Evolutionary conservation across 2,329 filamentous ascomycete species (phyloP).

Genomic region (Metarhizium humberi): DNA sequence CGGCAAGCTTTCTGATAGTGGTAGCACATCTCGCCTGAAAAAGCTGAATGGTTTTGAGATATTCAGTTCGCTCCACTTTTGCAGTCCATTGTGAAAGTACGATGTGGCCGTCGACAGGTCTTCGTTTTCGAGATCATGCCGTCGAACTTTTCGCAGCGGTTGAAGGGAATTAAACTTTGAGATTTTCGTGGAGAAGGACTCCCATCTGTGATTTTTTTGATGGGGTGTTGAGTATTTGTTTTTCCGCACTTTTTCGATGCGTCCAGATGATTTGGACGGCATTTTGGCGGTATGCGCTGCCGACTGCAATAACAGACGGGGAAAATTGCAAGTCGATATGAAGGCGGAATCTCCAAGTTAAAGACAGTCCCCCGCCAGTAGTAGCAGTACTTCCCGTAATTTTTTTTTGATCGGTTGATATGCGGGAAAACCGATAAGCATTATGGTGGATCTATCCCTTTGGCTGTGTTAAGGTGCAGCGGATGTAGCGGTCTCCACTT

Average conservation of each 20-base stretch:
- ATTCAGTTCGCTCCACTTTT: constrained; percentile 89
- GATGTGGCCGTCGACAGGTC: constrained; percentile 71
- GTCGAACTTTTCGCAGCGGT: constrained; percentile 80
- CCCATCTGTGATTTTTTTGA: constrained; percentile 79
- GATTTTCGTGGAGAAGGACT: constrained; percentile 85
- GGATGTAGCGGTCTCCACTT: too few species aligned
- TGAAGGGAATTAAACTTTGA: constrained; percentile 83
- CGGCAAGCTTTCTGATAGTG: constrained; percentile 79
- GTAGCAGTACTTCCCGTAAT: constrained; percentile 1
- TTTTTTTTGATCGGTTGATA: constrained; percentile 25
- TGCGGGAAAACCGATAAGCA: constrained; percentile 28
- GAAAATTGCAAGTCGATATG: neutral
- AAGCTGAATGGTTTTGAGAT: constrained; percentile 69
- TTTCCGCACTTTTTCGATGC: constrained; percentile 61
- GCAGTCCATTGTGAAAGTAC: constrained; percentile 73
- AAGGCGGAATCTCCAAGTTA: neutral
- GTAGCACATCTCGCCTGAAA: constrained; percentile 66
- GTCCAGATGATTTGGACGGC: constrained; percentile 54
- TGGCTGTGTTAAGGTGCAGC: too few species aligned
- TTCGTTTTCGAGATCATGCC: constrained; percentile 72
- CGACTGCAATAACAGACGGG: constrained; percentile 8
- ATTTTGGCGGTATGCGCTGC: constrained; percentile 34
- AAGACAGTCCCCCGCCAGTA: neutral
- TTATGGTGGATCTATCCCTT: constrained; percentile 5
- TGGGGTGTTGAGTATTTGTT: constrained; percentile 63